A percentile compares a stretch with the other conserved stretches of the same genome.
Evolutionary conservation across 352 stramenopile genomes (phyloP).

Genomic region (Pythium inflatum): DNA sequence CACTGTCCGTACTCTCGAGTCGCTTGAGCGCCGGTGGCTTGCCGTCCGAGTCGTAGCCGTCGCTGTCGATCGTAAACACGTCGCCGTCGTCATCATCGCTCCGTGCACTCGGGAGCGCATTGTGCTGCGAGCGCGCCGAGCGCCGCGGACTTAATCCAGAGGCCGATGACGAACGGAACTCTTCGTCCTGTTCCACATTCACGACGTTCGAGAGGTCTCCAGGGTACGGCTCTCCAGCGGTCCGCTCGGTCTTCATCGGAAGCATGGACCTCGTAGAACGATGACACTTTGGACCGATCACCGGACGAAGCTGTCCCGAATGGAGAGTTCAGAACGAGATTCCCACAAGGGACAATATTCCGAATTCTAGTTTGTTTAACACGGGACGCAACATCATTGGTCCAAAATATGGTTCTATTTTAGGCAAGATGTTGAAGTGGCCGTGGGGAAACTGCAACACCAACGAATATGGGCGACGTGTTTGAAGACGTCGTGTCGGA

Average conservation of each 20-base stretch:
- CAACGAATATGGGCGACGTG: conserved; percentile 32
- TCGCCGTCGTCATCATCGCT: conserved; percentile 35
- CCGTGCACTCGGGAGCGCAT: conserved; percentile 25
- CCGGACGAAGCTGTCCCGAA: background rate
- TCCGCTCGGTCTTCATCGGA: conserved; percentile 49
- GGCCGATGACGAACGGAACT: conserved; percentile 31
- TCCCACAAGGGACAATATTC: conserved; percentile 13
- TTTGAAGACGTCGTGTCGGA: conserved; percentile 62
- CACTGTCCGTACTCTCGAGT: conserved; percentile 30
- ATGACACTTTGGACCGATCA: conserved; percentile 14
- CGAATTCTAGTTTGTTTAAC: background rate
- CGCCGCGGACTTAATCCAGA: conserved; percentile 44
- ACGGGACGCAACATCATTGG: conserved; percentile 21
- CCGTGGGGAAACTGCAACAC: background rate
- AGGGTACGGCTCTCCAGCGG: conserved; percentile 42
- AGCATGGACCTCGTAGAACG: conserved; percentile 28
- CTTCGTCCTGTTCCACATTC: conserved; percentile 45
- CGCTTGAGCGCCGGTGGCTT: conserved; percentile 38
- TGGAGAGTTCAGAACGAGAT: conserved; percentile 23
- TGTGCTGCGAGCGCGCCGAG: conserved; percentile 32
- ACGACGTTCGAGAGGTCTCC: conserved; percentile 43
- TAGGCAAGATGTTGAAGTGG: conserved; percentile 26
- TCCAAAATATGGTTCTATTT: conserved; percentile 13
- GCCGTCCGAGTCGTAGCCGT: conserved; percentile 43
- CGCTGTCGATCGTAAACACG: conserved; percentile 30